Evolutionary conservation across 352 stramenopile genomes (phyloP).

Genomic region (Globisporangium nodosum): DNA sequence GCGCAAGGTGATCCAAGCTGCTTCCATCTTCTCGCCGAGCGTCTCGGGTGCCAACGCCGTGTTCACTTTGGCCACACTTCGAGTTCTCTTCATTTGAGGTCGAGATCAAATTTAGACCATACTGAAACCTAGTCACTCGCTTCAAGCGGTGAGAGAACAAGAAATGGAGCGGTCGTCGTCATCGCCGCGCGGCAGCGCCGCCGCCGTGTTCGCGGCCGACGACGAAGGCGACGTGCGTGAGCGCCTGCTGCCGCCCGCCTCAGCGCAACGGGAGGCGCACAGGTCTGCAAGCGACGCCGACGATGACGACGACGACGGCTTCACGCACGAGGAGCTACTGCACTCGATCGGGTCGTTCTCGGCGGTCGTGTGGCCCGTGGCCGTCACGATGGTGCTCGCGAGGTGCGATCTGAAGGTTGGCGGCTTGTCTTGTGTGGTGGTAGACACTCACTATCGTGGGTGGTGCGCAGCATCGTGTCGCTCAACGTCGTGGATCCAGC

Average conservation of each 20-base stretch:
- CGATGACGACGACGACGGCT: constrained; percentile 31
- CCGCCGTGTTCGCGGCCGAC: constrained; percentile 10
- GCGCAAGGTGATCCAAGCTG: background rate
- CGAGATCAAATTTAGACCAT: background rate
- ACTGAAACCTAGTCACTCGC: background rate
- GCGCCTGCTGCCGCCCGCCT: constrained; percentile 25
- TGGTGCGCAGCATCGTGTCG: constrained; percentile 54
- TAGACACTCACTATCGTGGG: background rate
- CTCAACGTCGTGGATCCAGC: constrained; percentile 73
- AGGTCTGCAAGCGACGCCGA: background rate
- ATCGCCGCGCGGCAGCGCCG: background rate
- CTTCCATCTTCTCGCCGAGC: too few species aligned
- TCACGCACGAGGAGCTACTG: constrained; percentile 78
- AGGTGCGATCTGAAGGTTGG: constrained; percentile 27
- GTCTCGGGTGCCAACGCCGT: too few species aligned
- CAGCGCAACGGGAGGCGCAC: background rate
- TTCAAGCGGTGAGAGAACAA: background rate
- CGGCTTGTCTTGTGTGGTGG: background rate
- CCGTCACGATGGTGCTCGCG: constrained; percentile 74
- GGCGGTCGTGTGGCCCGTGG: constrained; percentile 74
- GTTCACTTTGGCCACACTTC: too few species aligned
- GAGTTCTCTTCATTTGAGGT: too few species aligned
- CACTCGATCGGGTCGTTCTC: constrained; percentile 85
- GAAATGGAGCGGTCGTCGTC: background rate
- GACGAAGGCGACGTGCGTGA: constrained; percentile 33